These are phyloP conservation scores for Colletotrichum gigasporum DNA, from an alignment of 2,329 filamentous ascomycete genomes.

Conservation along the genomic window DNA sequence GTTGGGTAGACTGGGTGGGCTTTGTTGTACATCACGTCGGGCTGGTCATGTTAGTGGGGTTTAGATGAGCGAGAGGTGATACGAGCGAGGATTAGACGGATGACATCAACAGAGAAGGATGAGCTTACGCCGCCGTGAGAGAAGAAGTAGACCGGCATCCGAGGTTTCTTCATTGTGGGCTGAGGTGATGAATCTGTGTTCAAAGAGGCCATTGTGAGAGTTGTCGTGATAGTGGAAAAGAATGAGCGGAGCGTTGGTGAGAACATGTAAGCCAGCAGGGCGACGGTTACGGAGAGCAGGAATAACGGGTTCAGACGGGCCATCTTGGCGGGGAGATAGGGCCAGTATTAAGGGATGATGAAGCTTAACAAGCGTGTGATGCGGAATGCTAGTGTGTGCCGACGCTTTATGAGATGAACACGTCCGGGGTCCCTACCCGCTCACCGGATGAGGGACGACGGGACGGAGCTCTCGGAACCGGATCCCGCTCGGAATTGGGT, in stretches of 20 bases:
- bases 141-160: conserved; percentile 58
- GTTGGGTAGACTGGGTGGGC: conserved; percentile 73
- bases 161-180: not conserved
- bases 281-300: conserved; percentile 6
- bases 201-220: not conserved
- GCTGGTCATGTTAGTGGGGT: conserved; percentile 46
- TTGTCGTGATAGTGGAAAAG: not conserved
- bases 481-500: not conserved
- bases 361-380: not conserved
- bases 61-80: no score
- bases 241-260: not conserved
- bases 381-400: not conserved
- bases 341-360: not conserved
- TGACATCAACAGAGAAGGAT: not conserved
- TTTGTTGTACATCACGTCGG: conserved; percentile 74
- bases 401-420: not conserved
- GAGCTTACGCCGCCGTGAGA: conserved; percentile 59
- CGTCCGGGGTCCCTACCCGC: not conserved
- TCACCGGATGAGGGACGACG: conserved; percentile 1
- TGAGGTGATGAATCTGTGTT: not conserved
- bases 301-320: conserved; percentile 5
- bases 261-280: not conserved
- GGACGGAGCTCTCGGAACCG: conserved; percentile 1
- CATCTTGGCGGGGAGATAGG: not conserved
- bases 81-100: not conserved